Evolutionary conservation across 805 yeast species (phyloP).

Genomic region (Metschnikowia borealis): DNA sequence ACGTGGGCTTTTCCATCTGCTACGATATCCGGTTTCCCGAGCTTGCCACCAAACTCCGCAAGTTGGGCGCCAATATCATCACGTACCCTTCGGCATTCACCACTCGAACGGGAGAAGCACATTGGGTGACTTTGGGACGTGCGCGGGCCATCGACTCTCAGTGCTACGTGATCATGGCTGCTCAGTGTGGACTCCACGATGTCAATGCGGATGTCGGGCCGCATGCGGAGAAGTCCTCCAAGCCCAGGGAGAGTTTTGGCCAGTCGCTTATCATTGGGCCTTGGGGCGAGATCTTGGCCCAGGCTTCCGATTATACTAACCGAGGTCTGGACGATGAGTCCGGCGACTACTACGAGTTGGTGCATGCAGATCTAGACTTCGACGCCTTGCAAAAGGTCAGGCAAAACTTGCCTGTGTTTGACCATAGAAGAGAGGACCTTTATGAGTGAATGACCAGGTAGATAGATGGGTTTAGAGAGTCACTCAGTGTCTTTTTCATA

Average conservation of each 20-base stretch:
- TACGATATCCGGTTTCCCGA: conserved; percentile 90
- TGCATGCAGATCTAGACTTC: conserved; percentile 65
- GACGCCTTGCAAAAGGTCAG: conserved; percentile 49
- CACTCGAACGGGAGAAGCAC: conserved; percentile 84
- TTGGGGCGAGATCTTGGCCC: conserved; percentile 76
- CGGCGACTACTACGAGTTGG: conserved; percentile 39
- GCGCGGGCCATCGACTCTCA: conserved; percentile 90
- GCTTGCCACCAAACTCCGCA: conserved; percentile 53
- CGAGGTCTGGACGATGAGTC: conserved; percentile 22
- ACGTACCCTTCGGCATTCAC: conserved; percentile 94
- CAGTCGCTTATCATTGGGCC: conserved; percentile 87
- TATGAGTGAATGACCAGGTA: neutral
- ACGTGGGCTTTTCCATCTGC: conserved; percentile 71
- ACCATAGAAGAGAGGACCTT: conserved; percentile 65
- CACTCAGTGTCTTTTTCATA: no score
- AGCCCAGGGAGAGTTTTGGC: conserved; percentile 73
- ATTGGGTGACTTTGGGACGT: conserved; percentile 76
- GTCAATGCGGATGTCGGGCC: conserved; percentile 34
- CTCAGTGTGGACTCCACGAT: conserved; percentile 78
- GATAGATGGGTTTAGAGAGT: neutral
- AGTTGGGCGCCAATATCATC: conserved; percentile 69
- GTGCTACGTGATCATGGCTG: conserved; percentile 82
- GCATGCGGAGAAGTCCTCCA: conserved; percentile 15
- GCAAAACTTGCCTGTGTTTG: conserved; percentile 70
- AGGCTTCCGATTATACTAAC: conserved; percentile 32